Conservation (phyloP, 2,329 filamentous ascomycete species). For the Gaeumannomyces tritici region DNA sequence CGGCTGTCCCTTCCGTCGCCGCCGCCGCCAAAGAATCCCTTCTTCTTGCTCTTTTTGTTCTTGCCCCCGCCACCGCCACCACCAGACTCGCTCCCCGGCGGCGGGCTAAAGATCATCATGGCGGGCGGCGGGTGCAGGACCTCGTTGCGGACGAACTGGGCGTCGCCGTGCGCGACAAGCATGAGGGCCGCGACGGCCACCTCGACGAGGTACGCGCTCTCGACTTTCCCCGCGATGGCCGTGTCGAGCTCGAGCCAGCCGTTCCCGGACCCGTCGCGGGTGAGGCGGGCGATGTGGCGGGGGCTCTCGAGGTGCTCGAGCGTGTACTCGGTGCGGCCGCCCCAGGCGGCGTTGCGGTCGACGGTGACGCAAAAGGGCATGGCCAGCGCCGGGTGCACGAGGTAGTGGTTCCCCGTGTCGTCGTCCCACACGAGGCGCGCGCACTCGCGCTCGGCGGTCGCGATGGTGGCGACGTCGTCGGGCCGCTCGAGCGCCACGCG, state of each 20-base stretch:
- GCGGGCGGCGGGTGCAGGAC: slow-evolving; percentile 50
- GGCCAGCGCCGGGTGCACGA: slow-evolving; percentile 55
- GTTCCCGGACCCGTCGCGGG: slow-evolving; percentile 47
- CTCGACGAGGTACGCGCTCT: slow-evolving; percentile 52
- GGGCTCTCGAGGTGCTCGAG: slow-evolving; percentile 56
- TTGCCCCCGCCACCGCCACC: slow-evolving; percentile 13
- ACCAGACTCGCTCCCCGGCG: slow-evolving; percentile 5
- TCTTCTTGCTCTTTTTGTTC: not conserved
- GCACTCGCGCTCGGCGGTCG: slow-evolving; percentile 58
- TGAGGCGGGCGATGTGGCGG: slow-evolving; percentile 49
- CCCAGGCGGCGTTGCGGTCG: slow-evolving; percentile 48
- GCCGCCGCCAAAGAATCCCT: slow-evolving; percentile 5
- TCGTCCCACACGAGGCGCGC: slow-evolving; percentile 65
- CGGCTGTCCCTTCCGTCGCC: slow-evolving; percentile 5
- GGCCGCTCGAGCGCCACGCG: slow-evolving; percentile 52
- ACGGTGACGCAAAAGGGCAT: slow-evolving; percentile 53
- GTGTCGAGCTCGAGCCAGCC: slow-evolving; percentile 56
- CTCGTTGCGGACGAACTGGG: slow-evolving; percentile 39
- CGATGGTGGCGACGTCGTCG: slow-evolving; percentile 47
- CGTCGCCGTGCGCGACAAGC: slow-evolving; percentile 48
- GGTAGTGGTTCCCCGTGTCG: slow-evolving; percentile 47
- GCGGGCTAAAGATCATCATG: slow-evolving; percentile 11
- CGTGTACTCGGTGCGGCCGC: slow-evolving; percentile 51
- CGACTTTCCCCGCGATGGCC: slow-evolving; percentile 46
- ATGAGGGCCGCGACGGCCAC: slow-evolving; percentile 51